Conservation (phyloP, 495 filamentous ascomycete species). For the Aspergillus steynii region DNA sequence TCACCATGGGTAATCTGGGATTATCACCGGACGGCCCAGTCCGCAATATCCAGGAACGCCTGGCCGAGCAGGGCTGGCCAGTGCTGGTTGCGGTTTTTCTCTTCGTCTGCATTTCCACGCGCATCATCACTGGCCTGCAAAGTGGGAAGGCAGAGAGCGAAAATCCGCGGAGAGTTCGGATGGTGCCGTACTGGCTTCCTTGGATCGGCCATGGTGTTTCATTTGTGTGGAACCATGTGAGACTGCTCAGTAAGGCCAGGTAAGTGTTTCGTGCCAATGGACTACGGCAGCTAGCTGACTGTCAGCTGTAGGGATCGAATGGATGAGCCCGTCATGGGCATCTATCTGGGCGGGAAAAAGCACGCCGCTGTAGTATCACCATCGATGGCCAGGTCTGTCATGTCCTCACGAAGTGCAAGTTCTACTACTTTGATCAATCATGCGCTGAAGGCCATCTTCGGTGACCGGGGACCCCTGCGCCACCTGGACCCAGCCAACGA, state of each 20-base stretch:
- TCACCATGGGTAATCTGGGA: constrained; percentile 25
- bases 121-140: constrained; percentile 39
- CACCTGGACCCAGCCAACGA: constrained; percentile 33
- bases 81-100: constrained; percentile 26
- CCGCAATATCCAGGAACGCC: constrained; percentile 17
- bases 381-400: constrained; percentile 44
- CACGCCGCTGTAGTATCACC: constrained; percentile 55
- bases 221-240: constrained; percentile 45
- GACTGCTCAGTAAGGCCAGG: constrained; percentile 42
- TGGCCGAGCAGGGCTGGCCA: constrained; percentile 26
- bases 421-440: constrained; percentile 36
- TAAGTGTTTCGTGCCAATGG: constrained; percentile 28
- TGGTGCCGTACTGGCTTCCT: constrained; percentile 61
- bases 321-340: constrained; percentile 51
- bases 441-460: constrained; percentile 53
- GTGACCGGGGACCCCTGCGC: constrained; percentile 34
- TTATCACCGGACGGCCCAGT: constrained; percentile 17
- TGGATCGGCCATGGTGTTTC: constrained; percentile 54
- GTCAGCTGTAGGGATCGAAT: constrained; percentile 28
- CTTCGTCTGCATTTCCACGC: constrained; percentile 40
- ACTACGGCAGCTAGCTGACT: constrained; percentile 19
- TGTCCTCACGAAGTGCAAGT: constrained; percentile 37
- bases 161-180: constrained; percentile 35
- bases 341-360: constrained; percentile 50
- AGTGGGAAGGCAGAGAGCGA: constrained; percentile 24